These are phyloP conservation scores for Spiraea crenata DNA, from an alignment of 331 rosid species.

Conservation along the genomic window DNA sequence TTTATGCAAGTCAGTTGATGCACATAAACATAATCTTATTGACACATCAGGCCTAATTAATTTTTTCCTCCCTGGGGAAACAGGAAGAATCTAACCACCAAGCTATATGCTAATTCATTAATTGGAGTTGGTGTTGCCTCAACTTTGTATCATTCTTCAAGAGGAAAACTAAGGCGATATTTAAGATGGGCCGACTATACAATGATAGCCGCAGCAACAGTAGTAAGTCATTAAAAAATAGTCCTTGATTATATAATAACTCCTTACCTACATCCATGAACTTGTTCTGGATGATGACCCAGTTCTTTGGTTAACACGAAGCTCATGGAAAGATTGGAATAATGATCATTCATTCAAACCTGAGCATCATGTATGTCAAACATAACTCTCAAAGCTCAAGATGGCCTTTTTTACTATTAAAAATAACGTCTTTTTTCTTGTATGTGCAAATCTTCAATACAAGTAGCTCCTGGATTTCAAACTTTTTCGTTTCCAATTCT, in stretches of 20 bases:
- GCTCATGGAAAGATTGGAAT: not conserved
- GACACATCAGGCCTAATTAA: conserved; percentile 22
- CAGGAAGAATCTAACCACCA: conserved; percentile 71
- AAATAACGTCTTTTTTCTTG: not conserved
- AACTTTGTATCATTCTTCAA: conserved; percentile 79
- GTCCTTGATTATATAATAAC: not conserved
- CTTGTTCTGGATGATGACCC: not conserved
- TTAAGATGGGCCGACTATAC: conserved; percentile 96
- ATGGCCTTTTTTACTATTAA: not conserved
- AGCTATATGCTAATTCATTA: conserved; percentile 89
- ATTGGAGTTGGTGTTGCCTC: conserved; percentile 98
- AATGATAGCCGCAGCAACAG: conserved; percentile 91
- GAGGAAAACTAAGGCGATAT: conserved; percentile 67
- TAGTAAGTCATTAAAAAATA: conserved; percentile 47
- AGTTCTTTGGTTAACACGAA: not conserved
- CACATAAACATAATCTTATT: conserved; percentile 1
- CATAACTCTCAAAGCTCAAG: not conserved
- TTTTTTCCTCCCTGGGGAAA: conserved; percentile 19
- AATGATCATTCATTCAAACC: not conserved
- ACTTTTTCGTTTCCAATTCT: not conserved
- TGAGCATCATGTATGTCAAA: not conserved
- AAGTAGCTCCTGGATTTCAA: conserved; percentile 1
- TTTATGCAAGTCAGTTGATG: conserved; percentile 21
- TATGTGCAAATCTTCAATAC: not conserved
- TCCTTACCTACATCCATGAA: conserved; percentile 1